phyloP scores from a whole-genome alignment of 495 filamentous ascomycete genomes.

The Xylona heveae region DNA sequence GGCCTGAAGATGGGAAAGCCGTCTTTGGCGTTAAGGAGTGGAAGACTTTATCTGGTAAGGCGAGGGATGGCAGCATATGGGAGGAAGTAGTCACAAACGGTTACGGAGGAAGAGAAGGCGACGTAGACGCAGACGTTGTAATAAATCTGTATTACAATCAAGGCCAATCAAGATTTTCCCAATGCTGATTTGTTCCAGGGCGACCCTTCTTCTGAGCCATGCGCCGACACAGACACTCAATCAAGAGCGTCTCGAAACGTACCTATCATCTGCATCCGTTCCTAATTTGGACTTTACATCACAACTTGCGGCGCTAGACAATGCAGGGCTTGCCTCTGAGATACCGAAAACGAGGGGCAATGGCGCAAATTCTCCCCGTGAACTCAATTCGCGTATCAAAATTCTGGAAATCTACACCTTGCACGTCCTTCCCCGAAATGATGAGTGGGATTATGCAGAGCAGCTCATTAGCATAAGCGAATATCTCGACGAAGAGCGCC shows the following conservation, averaged over 20 bases:
- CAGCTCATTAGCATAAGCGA: constrained; percentile 73
- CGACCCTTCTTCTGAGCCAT: constrained; percentile 72
- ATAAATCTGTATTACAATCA: constrained; percentile 54
- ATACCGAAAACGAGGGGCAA: constrained; percentile 18
- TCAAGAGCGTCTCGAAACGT: constrained; percentile 75
- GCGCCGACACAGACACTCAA: constrained; percentile 61
- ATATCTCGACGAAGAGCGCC: constrained; percentile 76
- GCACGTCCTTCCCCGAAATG: constrained; percentile 74
- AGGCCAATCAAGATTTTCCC: background rate
- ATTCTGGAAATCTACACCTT: constrained; percentile 87
- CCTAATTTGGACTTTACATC: constrained; percentile 46
- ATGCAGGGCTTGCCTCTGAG: constrained; percentile 14
- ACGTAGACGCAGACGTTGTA: constrained; percentile 86
- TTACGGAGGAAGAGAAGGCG: constrained; percentile 69
- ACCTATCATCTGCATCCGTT: constrained; percentile 54
- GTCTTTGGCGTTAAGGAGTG: constrained; percentile 69
- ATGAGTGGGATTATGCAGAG: constrained; percentile 84
- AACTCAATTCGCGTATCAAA: constrained; percentile 43
- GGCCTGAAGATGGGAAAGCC: constrained; percentile 72
- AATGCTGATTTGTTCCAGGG: constrained; percentile 22
- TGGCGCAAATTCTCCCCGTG: constrained; percentile 48
- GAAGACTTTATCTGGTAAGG: constrained; percentile 56
- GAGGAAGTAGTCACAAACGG: constrained; percentile 72
- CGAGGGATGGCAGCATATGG: constrained; percentile 75
- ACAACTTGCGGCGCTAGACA: constrained; percentile 21